Evolutionary conservation across 352 stramenopile species (phyloP), one percentile per base, ranked within the genome.

Genomic region (Pythium chondricola): DNA sequence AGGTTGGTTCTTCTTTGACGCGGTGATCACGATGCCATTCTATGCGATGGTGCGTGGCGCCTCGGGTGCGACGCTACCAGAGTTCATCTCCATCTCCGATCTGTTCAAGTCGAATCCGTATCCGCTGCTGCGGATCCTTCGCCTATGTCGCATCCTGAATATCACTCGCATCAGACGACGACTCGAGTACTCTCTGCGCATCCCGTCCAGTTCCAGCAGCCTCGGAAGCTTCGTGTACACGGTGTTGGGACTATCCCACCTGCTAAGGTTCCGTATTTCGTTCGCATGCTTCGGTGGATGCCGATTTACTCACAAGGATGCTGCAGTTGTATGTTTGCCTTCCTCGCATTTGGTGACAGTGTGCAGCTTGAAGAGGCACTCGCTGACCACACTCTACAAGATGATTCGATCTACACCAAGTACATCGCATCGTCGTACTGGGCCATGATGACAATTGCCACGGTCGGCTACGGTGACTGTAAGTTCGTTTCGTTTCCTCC

Each of bases 361-460:
- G 63, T 77, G 14, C 70, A 89, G 17, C 46, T 84, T 0, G 54
- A 65, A 0, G 42, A 71, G 14, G 74, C 77, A 0, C 22, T 88
- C n/a, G 60, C 62, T 2, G 42, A 63, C 3, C 67, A 63, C 2
- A 32, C 65, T 26, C 50, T 89, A 14, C 60, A 85, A 43, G 65
- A 87, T 32, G 38, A 67, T 9, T 64, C 75, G 17, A 57, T 88
- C 27, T 56, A 69, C 13, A 72, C 75, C 21, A 72, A 82, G 47
- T 92, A 89, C 51, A 75, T 92, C 17, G 77, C 81, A 8, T 63
- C 81, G 2, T 87, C 85, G n/a, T 92, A 92, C 63, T 88, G 77
- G 81, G 76, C 81, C 20, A 89, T 92, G 64, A 92, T 88, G 81
- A 92, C 81, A 0, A 84, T 92, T 64, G 83, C 79, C 9, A 88